Base-by-base conservation (phyloP, 2,329 filamentous ascomycete genomes). In the Cryphonectria parasitica region DNA sequence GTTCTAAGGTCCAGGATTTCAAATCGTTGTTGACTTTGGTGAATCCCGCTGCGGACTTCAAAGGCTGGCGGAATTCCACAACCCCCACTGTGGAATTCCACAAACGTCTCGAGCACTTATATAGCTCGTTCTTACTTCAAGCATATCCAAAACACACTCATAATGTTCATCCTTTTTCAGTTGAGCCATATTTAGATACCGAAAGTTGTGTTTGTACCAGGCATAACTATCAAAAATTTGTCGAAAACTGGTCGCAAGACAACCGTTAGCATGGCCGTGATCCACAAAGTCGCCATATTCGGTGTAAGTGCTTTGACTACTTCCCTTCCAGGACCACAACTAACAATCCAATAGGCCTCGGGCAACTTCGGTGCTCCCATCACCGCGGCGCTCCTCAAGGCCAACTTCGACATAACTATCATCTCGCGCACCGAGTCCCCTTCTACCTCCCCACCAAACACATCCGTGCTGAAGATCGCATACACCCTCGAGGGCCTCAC, bases 221-320 rank as follows among this genome's bases (percentile, higher is more conserved):
- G 36, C 36, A 10, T 10, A 10, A 11, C 1, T 13, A 39, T 39
- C 1, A 2, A 39, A 11, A 11, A 39, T 45, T 45, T 45, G 43
- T 1, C 13, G 2, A 63, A 3, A 39, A 39, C 10, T 58, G 34
- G 25, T 17, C 54, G 25, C 28, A 15, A 56, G 52, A 56, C 52
- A 28, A 58, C 17, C 28, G 34, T 7, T 5, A 58, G 1, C 15
- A 72, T 72, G 70, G 36, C 69, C 36, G 19, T 74, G 31, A 75
- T 82, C 70, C 80, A 80, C 72, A 83, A 80, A 72, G 77, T 84
- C 58, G 78, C 78, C 17, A 63, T 83, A 11, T 76, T 78, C 41
- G 82, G 82, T 66, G 81, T 76, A 69, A 63, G 74, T 72, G n/a
- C n/a, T 15, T 62, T 34, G 11, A 39, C 22, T 11, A 7, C 39